Base-by-base conservation (phyloP, 352 stramenopile species). In the Globisporangium takayamanum region DNA sequence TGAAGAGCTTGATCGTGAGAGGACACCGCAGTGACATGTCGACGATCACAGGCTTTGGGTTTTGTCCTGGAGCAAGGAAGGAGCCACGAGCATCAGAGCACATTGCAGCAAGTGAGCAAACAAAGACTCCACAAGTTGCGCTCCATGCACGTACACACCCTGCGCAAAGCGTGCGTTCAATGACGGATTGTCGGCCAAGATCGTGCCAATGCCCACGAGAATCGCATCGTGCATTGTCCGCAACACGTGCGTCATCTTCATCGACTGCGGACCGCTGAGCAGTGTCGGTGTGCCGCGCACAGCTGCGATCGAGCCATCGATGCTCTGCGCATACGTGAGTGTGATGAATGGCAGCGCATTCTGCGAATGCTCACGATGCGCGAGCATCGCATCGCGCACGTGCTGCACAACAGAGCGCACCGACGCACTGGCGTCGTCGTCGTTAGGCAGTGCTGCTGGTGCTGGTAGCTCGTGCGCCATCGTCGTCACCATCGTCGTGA, bases 241-340 rank as follows among this genome's bases (percentile, higher is more conserved):
- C 56, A 97, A 60, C 50, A 74, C 55, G 55, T 97, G 89, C 16
- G 89, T 97, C 86, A 97, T 95, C 56, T 81, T 78, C 69, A 92
- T 85, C 2, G 84, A 94, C 39, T 57, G 65, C 18, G 68, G 18
- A 3, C 88, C 85, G 55, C 83, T 92, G 33, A 94, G 61, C 26
- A 89, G 48, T 47, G 82, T 92, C 33, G 82, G 80, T 57, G 8
- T 50, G 88, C 84, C 84, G 73, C 74, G 72, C 54, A 82, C 58
- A 3, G 72, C 77, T 2, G 87, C 59, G 39, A 97, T 82, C 4
- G 78, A 94, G 1, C 88, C 88, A 53, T 97, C 88, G 11, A 97
- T 84, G 57, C 88, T 97, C 59, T 97, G 88, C 44, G 88, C 88
- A 56, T 96, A 97, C 12, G 87, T 94, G 18, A 96, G 64, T 42